These are phyloP conservation scores for Tarenaya hassleriana DNA, from an alignment of 345 rosid genomes.

Conservation along the genomic window DNA sequence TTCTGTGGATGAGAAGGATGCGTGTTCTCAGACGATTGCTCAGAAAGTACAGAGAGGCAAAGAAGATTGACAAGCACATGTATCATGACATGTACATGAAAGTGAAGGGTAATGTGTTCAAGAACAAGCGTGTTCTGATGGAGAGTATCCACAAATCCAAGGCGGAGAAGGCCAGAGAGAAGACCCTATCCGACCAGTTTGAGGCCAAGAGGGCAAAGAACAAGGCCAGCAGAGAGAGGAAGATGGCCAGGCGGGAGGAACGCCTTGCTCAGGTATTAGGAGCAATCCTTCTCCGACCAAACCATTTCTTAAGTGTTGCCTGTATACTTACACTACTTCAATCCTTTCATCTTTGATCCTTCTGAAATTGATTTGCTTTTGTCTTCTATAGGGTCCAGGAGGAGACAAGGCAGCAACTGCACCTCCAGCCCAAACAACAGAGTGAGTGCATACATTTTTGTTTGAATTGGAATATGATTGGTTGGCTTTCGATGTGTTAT, in stretches of 20 bases:
- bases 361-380: no score
- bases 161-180: slow-evolving; percentile 36
- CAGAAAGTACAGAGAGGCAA: slow-evolving; percentile 57
- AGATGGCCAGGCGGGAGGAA: slow-evolving; percentile 34
- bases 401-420: neutral
- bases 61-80: slow-evolving; percentile 84
- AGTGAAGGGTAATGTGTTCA: slow-evolving; percentile 74
- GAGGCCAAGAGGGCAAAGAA: slow-evolving; percentile 35
- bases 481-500: no score
- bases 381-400: neutral
- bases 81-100: slow-evolving; percentile 89
- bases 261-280: slow-evolving; percentile 2
- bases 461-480: neutral
- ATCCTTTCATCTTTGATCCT: no score
- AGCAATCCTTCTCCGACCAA: no score
- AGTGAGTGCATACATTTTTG: neutral
- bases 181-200: slow-evolving; percentile 35
- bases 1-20: slow-evolving; percentile 57
- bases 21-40: slow-evolving; percentile 40
- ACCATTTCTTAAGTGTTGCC: no score
- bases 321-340: no score
- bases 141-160: slow-evolving; percentile 42
- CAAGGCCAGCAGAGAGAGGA: slow-evolving; percentile 40
- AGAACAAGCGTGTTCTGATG: slow-evolving; percentile 83
- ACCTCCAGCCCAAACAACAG: neutral